Conservation (phyloP, 2,329 filamentous ascomycete species). For the Hymenoscyphus repandus region DNA sequence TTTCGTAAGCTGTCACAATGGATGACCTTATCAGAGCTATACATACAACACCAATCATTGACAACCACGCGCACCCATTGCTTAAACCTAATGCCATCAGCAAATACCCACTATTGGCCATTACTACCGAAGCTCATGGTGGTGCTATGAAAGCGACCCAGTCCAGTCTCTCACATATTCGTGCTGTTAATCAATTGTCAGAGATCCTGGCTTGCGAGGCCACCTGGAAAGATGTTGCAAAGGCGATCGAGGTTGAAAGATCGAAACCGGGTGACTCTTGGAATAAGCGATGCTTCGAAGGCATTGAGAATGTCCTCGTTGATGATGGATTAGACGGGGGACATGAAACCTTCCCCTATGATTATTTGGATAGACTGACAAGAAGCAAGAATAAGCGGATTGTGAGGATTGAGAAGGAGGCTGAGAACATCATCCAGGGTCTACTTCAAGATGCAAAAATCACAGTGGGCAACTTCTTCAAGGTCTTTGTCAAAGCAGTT, state of each 20-base stretch:
- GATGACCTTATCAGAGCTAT: slow-evolving; percentile 36
- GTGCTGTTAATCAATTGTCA: slow-evolving; percentile 64
- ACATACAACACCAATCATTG: slow-evolving; percentile 58
- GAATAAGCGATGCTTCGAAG: slow-evolving; percentile 59
- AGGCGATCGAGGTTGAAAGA: slow-evolving; percentile 24
- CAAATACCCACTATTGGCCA: slow-evolving; percentile 48
- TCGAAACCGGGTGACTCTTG: slow-evolving; percentile 43
- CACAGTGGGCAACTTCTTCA: slow-evolving; percentile 35
- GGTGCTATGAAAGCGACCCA: slow-evolving; percentile 57
- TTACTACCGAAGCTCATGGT: slow-evolving; percentile 69
- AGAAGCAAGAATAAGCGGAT: slow-evolving; percentile 63
- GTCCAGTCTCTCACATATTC: slow-evolving; percentile 62
- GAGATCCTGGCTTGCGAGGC: slow-evolving; percentile 57
- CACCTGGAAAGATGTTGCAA: slow-evolving; percentile 52
- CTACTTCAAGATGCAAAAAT: slow-evolving; percentile 36
- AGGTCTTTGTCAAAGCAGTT: slow-evolving; percentile 15
- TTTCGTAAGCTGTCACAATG: slow-evolving; percentile 11
- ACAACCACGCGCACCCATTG: slow-evolving; percentile 68
- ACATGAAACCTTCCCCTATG: slow-evolving; percentile 51
- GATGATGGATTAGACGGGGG: slow-evolving; percentile 65
- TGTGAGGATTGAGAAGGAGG: slow-evolving; percentile 70
- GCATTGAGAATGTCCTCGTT: slow-evolving; percentile 70
- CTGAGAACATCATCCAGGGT: slow-evolving; percentile 53
- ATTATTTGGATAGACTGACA: slow-evolving; percentile 63
- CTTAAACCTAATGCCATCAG: slow-evolving; percentile 46